Evolutionary conservation across 1,284 basidiomycete species (phyloP), one percentile per base, ranked within the genome.

Genomic region (Cryptococcus sp.): DNA sequence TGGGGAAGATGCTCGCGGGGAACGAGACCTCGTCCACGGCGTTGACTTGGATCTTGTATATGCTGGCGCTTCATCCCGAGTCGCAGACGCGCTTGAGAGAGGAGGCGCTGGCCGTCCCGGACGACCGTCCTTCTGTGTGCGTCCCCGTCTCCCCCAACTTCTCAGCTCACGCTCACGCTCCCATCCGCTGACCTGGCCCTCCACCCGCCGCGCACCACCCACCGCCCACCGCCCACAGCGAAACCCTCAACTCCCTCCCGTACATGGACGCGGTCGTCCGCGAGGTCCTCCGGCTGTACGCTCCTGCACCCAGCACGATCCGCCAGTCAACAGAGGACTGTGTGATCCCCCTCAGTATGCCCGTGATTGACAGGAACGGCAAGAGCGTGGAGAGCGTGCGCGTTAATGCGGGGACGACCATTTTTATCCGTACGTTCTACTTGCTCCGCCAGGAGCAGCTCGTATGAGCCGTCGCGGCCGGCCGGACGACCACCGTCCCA

Each of bases 21-120:
- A 87, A 91, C 71, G 89, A 91, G 70, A 91, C 90, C 0, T 87
- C 84, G 0, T 83, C 83, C 0, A 85, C 83, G 0, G 84, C 86
- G 0, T 77, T 88, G 1, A 83, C 85, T 4, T 92, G 88, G 88
- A 83, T 82, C 55, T 76, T 90, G 1, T 86, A 85, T 69, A 82
- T 83, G 24, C 82, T 91, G 18, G 79, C 84, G 0, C 79, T 78
- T 36, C 69, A 83, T 50, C 82, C 80, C 0, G 76, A 77, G 0
- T 75, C 80, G 7, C 89, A 91, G 70, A 63, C 67, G n/a, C 76
- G 75, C 35, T 79, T 91, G 1, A 81, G 87, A 4, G 72, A 73
- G 5, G 85, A 85, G 49, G 70, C 87, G 0, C 64, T 71, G 39
- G 60, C 66, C 18, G 70, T 72, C 3, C 70, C 47, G 20, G 82